phyloP scores from a whole-genome alignment of 176 grass and related monocot genomes.

The Microstegium vimineum region DNA sequence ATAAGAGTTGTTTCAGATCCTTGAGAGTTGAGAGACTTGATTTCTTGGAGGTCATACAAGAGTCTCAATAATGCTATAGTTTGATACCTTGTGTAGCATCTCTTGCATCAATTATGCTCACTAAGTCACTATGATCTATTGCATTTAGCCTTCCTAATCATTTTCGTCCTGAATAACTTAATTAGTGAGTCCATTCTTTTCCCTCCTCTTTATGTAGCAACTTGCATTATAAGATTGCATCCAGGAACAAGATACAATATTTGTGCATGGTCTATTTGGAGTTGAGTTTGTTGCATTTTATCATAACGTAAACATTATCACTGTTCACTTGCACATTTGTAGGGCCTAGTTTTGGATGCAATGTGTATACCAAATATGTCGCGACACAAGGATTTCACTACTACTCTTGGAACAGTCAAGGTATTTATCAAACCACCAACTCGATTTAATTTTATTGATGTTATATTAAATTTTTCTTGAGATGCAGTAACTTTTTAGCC shows the following conservation, averaged over 20 bases:
- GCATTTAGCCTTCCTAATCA: background rate
- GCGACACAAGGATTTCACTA: background rate
- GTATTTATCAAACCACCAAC: conserved; percentile 8
- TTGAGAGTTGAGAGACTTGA: background rate
- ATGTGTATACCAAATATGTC: background rate
- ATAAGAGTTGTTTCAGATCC: conserved; percentile 20
- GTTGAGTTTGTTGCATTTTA: background rate
- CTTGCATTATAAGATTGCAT: background rate
- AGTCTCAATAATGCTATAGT: background rate
- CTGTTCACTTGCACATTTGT: background rate
- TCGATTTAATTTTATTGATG: background rate
- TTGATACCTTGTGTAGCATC: background rate
- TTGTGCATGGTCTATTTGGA: background rate
- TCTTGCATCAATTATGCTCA: background rate
- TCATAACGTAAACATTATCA: background rate
- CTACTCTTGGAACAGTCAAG: conserved; percentile 7
- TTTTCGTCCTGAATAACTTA: background rate
- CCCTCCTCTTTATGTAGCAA: background rate
- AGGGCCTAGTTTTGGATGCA: conserved; percentile 9
- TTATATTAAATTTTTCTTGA: background rate
- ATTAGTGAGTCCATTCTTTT: background rate
- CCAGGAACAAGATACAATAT: background rate
- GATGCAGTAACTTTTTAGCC: background rate
- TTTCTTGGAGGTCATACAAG: background rate
- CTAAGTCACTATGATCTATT: background rate